Base-by-base conservation (phyloP, 2,329 filamentous ascomycete genomes). In the Trichoderma sp. region DNA sequence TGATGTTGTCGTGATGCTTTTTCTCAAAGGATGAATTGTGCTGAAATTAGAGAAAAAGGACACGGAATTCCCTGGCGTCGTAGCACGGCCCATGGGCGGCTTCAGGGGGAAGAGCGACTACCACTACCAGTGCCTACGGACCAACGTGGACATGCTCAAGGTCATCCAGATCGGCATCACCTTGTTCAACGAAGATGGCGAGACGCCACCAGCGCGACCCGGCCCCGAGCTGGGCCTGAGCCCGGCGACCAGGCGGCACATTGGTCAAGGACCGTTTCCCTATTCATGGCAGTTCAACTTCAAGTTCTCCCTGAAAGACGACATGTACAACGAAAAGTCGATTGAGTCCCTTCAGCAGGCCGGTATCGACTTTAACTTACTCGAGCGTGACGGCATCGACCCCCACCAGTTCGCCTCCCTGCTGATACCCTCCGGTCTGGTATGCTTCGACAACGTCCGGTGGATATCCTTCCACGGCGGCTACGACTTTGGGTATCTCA, bases 241-340 rank as follows among this genome's bases (percentile, higher is more conserved):
- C 5, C 72, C 74, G 39, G 77, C 73, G 19, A 75, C 73, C 41
- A 76, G 79, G 68, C 77, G 80, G 67, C 76, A 77, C 26, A 78
- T 75, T 21, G 76, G 69, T 57, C 81, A 77, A 66, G 77, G 75
- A 19, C 83, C 85, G 56, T 88, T 92, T 66, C 94, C 92, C 17
- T 96, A 91, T 74, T 96, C 94, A 19, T 99, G 95, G 95, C 94
- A 97, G 71, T 99, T 99, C 84, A 98, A 99, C 82, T 99, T 99
- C 79, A 90, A 93, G 72, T 99, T 98, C 78, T 95, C 92, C 1
- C 83, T 97, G 10, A 91, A 95, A 70, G 88, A 94, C 45, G 95
- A 99, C 78, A 99, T 99, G 95, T 98, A 96, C 79, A 95, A 96
- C 68, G 90, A 97, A 75, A 90, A 93, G 65, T 97, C 93, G 17